These are phyloP conservation scores for Alnus glutinosa DNA, from an alignment of 306 rosid genomes.

Conservation along the genomic window DNA sequence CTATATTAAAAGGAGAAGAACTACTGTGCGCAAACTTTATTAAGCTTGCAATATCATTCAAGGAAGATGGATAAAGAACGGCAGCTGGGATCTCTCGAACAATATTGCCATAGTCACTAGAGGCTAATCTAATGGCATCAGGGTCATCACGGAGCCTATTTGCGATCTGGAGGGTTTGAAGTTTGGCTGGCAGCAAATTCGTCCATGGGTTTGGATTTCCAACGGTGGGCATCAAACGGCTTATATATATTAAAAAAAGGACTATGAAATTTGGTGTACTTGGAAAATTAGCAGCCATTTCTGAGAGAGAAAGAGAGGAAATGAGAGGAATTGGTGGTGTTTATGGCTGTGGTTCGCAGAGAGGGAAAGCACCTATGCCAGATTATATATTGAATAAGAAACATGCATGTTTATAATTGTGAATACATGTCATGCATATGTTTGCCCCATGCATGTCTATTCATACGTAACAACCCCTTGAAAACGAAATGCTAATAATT, in stretches of 20 bases:
- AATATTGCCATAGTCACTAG: conserved; percentile 66
- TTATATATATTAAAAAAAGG: conserved; percentile 29
- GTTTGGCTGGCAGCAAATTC: conserved; percentile 22
- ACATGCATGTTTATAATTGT: background rate
- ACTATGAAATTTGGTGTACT: conserved; percentile 28
- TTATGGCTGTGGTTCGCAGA: conserved; percentile 17
- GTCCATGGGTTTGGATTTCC: conserved; percentile 41
- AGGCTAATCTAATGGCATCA: conserved; percentile 46
- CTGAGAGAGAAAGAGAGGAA: conserved; percentile 19
- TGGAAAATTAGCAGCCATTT: conserved; percentile 42
- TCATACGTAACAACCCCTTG: background rate
- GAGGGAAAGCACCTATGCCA: background rate
- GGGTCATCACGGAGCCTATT: conserved; percentile 48
- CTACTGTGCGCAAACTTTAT: conserved; percentile 43
- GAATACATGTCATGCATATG: conserved; percentile 14
- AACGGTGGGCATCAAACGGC: conserved; percentile 42
- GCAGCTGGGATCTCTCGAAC: conserved; percentile 45
- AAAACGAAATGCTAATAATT: background rate
- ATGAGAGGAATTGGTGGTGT: background rate
- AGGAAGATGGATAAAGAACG: conserved; percentile 62
- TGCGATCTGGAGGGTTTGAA: conserved; percentile 14
- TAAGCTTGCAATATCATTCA: conserved; percentile 41
- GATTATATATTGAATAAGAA: too few species aligned
- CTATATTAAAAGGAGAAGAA: conserved; percentile 45
- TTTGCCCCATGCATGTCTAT: conserved; percentile 44